Conservation (phyloP, 179 eudicot genomes). For the Heliamphora pulchella region DNA sequence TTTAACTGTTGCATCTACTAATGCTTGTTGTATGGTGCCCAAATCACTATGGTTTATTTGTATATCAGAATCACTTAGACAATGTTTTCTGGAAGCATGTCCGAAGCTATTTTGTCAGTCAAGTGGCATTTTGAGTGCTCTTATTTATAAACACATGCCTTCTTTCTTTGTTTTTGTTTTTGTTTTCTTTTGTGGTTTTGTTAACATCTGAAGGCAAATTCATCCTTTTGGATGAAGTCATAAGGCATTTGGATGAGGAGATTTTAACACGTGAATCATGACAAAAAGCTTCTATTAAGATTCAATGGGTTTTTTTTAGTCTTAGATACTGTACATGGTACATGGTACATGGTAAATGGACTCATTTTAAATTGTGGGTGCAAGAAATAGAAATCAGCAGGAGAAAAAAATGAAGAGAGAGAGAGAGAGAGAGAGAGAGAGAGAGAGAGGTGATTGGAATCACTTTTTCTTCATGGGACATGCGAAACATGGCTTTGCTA, state of each 20-base stretch:
- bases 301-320: not conserved
- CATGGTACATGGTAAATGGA: not conserved
- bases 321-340: not conserved
- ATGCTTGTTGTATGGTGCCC: too few relatives aligned
- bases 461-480: too few relatives aligned
- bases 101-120: too few relatives aligned
- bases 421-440: too few relatives aligned
- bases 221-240: not conserved
- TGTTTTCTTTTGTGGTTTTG: not conserved
- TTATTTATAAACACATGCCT: not conserved
- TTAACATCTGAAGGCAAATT: not conserved
- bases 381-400: not conserved
- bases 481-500: not conserved
- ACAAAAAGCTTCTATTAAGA: not conserved
- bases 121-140: too few relatives aligned
- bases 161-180: not conserved
- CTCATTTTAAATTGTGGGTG: not conserved
- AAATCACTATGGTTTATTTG: too few relatives aligned
- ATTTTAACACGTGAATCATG: not conserved
- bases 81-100: too few relatives aligned
- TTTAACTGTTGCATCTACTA: too few relatives aligned
- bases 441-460: too few relatives aligned
- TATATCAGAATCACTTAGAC: too few relatives aligned
- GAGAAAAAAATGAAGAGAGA: not conserved
- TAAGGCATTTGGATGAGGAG: not conserved